Evolutionary conservation across 352 stramenopile genomes (phyloP), one percentile per base, ranked within the genome.

Genomic region (Globisporangium middletonii): DNA sequence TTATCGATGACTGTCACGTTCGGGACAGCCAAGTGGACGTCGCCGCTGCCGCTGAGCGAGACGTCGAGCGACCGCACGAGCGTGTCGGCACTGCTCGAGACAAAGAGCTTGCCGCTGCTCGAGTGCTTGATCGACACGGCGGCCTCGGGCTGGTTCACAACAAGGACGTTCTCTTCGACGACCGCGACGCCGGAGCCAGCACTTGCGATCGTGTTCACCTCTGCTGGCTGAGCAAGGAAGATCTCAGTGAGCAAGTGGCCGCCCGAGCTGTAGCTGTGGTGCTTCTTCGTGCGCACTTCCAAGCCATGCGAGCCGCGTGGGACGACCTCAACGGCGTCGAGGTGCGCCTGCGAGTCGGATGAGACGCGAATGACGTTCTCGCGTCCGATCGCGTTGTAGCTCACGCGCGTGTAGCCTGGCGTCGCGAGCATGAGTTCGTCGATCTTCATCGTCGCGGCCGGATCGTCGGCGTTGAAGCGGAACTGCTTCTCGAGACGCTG

Each of bases 201-300:
- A 19, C 46, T 37, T 0, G 35, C 41, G 6, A 74, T 19, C 7
- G 56, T 41, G 33, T 41, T 58, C 46, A 74, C 35, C 7, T 57
- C 50, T 11, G 46, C 33, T n/a, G 59, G 55, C 6, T 59, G 19
- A 0, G 67, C 60, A 35, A 74, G 53, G 43, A 60, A 65, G 23
- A 74, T 64, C 47, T 74, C 67, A 2, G 57, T 66, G n/a, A 74
- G 60, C 16, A 74, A 42, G 26, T 71, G 62, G 0, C 59, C 53
- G 26, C 42, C 42, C 8, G 54, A 46, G 5, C 41, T 63, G 1
- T 49, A 35, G 30, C 30, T 26, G n/a, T 65, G 38, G 1, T 28
- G 2, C 3, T 35, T 19, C 23, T 35, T 50, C 15, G 55, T 53
- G 9, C 50, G 50, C 35, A 74, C 47, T 43, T 71, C 60, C 8